These are phyloP conservation scores for Triticum urartu DNA, from an alignment of 176 grass and related monocot genomes.

Conservation along the genomic window DNA sequence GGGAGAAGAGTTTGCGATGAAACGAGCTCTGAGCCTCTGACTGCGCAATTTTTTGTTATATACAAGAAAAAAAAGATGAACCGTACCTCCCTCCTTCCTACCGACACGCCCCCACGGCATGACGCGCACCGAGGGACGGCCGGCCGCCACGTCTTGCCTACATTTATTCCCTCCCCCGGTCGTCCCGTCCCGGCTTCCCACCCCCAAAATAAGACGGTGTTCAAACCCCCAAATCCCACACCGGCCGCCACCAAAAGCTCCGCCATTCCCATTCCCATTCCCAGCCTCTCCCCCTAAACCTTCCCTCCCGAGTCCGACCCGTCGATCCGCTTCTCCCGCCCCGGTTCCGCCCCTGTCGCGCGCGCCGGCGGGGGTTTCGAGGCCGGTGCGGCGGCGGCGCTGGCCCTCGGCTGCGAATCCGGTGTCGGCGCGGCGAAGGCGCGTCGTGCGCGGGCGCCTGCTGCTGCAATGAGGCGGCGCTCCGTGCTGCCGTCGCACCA, in stretches of 20 bases:
- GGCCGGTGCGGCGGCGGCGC: slow-evolving; percentile 15
- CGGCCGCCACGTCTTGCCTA: slow-evolving; percentile 29
- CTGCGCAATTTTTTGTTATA: no score
- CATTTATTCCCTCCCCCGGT: slow-evolving; percentile 8
- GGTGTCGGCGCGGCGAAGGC: background rate
- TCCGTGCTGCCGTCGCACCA: slow-evolving; percentile 36
- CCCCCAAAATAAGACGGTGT: slow-evolving; percentile 1
- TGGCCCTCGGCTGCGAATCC: slow-evolving; percentile 1
- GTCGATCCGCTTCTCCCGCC: slow-evolving; percentile 35
- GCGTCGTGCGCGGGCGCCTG: background rate
- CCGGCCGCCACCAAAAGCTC: slow-evolving; percentile 23
- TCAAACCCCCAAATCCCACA: slow-evolving; percentile 22
- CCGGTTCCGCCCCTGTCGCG: background rate
- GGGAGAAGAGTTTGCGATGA: no score
- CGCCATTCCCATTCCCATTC: background rate
- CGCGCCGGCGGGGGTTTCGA: background rate
- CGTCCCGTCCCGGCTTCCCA: background rate
- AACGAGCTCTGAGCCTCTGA: no score
- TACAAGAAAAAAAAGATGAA: no score
- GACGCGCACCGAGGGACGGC: background rate
- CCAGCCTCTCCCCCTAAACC: background rate
- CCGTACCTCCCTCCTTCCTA: background rate
- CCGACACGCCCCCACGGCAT: slow-evolving; percentile 10
- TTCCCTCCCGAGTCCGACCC: background rate
- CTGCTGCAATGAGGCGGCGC: slow-evolving; percentile 63